Conservation (phyloP, 1,284 basidiomycete species). For the Porphyrellus sp. region DNA sequence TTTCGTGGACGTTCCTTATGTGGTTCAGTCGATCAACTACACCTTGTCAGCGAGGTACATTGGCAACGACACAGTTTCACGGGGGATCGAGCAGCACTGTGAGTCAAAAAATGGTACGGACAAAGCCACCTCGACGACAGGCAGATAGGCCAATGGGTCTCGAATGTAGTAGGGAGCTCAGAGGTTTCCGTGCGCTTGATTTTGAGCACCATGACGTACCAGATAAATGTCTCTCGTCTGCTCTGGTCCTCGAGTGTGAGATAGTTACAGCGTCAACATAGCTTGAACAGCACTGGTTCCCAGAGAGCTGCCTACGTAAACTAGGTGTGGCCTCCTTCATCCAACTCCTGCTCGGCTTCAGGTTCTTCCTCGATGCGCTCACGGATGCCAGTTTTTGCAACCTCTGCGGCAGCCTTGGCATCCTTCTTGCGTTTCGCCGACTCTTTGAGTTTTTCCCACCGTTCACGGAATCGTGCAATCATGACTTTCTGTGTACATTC, state of each 20-base stretch:
- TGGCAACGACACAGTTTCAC: neutral
- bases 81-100: slow-evolving; percentile 1
- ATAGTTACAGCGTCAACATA: slow-evolving; percentile 14
- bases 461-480: slow-evolving; percentile 79
- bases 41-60: neutral
- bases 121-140: slow-evolving; percentile 1
- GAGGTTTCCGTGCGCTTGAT: neutral
- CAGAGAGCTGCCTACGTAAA: neutral
- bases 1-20: slow-evolving; percentile 11
- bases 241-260: neutral
- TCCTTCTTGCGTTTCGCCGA: slow-evolving; percentile 84
- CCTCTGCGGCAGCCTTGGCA: slow-evolving; percentile 62
- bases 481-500: slow-evolving; percentile 62
- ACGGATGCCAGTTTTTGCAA: slow-evolving; percentile 45
- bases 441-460: slow-evolving; percentile 87
- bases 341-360: slow-evolving; percentile 59
- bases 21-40: neutral
- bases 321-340: slow-evolving; percentile 26
- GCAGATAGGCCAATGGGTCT: neutral
- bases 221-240: neutral
- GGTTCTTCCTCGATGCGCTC: slow-evolving; percentile 77
- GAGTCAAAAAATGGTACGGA: no score
- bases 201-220: neutral
- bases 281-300: neutral
- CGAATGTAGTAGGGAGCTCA: neutral